Percentiles rank a stretch among this genome's conserved stretches.
Conservation (phyloP, 2,329 filamentous ascomycete genomes). For the Mycogone perniciosa region DNA sequence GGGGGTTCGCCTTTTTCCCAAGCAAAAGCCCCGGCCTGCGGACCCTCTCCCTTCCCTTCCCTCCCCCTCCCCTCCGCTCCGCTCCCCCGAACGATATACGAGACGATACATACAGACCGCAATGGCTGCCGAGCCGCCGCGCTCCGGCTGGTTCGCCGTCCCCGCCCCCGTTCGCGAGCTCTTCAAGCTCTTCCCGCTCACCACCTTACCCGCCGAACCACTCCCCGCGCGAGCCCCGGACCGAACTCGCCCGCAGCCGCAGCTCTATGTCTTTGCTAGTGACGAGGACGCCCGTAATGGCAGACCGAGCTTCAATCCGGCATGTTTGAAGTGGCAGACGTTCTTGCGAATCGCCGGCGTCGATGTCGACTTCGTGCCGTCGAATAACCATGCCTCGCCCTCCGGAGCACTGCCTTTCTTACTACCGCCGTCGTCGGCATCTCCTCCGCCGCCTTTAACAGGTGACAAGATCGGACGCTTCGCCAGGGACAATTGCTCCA, state of each 20-base stretch:
- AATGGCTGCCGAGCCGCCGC: conserved; percentile 11
- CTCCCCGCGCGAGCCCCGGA: conserved; percentile 56
- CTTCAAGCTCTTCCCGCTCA: conserved; percentile 78
- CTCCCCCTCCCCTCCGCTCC: background rate
- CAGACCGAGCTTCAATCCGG: conserved; percentile 61
- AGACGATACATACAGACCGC: background rate
- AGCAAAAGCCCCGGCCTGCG: background rate
- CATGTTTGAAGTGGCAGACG: conserved; percentile 45
- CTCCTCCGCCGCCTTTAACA: conserved; percentile 38
- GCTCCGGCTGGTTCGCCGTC: conserved; percentile 45
- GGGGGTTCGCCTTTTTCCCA: background rate
- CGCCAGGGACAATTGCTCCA: conserved; percentile 42
- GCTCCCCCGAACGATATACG: background rate
- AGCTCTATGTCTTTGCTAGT: conserved; percentile 72
- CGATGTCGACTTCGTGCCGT: conserved; percentile 59
- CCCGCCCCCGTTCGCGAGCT: conserved; percentile 72
- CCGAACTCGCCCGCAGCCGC: conserved; percentile 39
- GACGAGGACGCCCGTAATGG: conserved; percentile 53
- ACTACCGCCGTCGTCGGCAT: conserved; percentile 43
- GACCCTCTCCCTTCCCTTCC: background rate
- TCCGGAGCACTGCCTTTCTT: conserved; percentile 85
- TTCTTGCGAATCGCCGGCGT: conserved; percentile 74
- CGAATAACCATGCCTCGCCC: conserved; percentile 90
- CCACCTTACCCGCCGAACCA: conserved; percentile 66
- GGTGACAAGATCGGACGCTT: conserved; percentile 61